Evolutionary conservation across 352 stramenopile genomes (phyloP).

Genomic region (Pythium apleroticum): DNA sequence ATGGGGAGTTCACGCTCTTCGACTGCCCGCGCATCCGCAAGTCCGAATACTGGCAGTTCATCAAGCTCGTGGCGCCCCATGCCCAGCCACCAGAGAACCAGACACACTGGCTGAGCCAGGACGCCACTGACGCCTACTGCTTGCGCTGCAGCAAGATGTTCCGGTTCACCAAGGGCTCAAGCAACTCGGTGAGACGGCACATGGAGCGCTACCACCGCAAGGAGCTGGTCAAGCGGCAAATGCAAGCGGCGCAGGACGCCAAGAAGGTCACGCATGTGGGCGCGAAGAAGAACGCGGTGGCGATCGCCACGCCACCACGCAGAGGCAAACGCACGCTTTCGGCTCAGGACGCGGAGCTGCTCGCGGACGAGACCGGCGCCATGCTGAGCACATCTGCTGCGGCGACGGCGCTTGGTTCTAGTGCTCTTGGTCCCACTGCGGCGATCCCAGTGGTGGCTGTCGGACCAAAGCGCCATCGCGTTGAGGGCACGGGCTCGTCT

Average conservation of each 20-base stretch:
- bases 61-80: conserved; percentile 48
- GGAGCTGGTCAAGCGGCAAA: conserved; percentile 36
- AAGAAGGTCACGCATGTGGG: conserved; percentile 6
- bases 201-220: conserved; percentile 58
- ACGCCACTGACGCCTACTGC: conserved; percentile 50
- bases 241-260: conserved; percentile 20
- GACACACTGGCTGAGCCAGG: conserved; percentile 57
- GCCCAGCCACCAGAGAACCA: conserved; percentile 33
- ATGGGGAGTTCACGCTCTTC: conserved; percentile 54
- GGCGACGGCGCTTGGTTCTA: neutral
- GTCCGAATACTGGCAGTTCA: conserved; percentile 65
- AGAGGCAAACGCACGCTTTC: conserved; percentile 20
- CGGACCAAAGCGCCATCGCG: conserved; percentile 15
- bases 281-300: conserved; percentile 7
- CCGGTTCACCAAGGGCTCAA: conserved; percentile 56
- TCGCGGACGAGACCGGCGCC: conserved; percentile 1
- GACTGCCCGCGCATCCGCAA: conserved; percentile 56
- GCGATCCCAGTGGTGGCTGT: neutral
- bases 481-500: conserved; percentile 10
- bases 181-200: conserved; percentile 56
- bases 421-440: neutral
- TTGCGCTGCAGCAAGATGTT: conserved; percentile 48
- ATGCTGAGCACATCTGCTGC: neutral
- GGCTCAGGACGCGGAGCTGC: conserved; percentile 10
- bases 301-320: conserved; percentile 3